These are phyloP conservation scores for Dioscorea dumetorum DNA, from an alignment of 106 monocot genomes.

Conservation along the genomic window DNA sequence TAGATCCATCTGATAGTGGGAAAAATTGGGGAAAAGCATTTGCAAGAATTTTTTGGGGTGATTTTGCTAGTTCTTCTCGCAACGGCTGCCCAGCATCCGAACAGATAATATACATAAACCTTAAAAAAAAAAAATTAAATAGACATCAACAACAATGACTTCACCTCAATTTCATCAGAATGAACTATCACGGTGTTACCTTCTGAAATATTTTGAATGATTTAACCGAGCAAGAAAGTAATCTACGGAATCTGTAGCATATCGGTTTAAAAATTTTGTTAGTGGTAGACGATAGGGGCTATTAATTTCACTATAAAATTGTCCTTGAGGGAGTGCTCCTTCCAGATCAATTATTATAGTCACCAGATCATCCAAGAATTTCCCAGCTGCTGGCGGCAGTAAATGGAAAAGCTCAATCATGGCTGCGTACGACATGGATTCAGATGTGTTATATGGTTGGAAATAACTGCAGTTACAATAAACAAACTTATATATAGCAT, in stretches of 20 bases:
- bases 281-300: slow-evolving; percentile 93
- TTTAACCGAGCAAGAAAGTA: slow-evolving; percentile 90
- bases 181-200: slow-evolving; percentile 28
- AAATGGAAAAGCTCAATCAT: slow-evolving; percentile 99
- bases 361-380: slow-evolving; percentile 94
- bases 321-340: slow-evolving; percentile 82
- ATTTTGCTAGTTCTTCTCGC: slow-evolving; percentile 85
- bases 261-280: slow-evolving; percentile 91
- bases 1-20: slow-evolving; percentile 32
- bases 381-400: slow-evolving; percentile 96
- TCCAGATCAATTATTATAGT: slow-evolving; percentile 92
- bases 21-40: slow-evolving; percentile 78
- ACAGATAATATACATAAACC: slow-evolving; percentile 89
- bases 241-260: slow-evolving; percentile 83
- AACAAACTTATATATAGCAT: neutral
- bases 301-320: slow-evolving; percentile 98
- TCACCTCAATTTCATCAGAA: neutral
- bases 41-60: slow-evolving; percentile 81
- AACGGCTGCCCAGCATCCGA: slow-evolving; percentile 84
- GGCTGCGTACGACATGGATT: slow-evolving; percentile 37
- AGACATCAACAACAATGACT: neutral
- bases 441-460: slow-evolving; percentile 1
- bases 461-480: neutral
- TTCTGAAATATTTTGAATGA: slow-evolving; percentile 85
- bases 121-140: slow-evolving; percentile 25